Evolutionary conservation across 306 rosid genomes (phyloP), one percentile per base, ranked within the genome.

Genomic region (Crataegus laevigata): DNA sequence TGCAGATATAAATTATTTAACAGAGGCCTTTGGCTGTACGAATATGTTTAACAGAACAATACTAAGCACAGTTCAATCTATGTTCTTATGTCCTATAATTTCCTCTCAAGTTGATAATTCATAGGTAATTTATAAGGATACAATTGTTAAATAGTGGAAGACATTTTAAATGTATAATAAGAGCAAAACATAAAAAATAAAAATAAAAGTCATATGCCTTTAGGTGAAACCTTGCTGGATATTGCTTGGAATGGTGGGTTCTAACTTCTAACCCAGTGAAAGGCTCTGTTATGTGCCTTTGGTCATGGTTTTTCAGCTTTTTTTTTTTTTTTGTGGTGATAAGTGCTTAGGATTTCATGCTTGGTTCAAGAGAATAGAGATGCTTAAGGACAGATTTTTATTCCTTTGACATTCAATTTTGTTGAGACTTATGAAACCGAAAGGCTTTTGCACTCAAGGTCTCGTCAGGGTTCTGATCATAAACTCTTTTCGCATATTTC

Each of bases 401-500:
- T 65, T 85, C 73, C 80, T 82, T 79, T 91, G 83, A 87, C 82
- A 81, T 75, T 82, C 80, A 60, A 32, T 71, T 54, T 75, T 69
- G 51, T 69, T 69, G 54, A 69, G 60, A 80, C 72, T 67, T 78
- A 34, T 75, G 84, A 78, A 79, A 36, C 89, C 66, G 93, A 88
- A 79, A 87, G 73, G 86, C 60, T 71, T 76, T 69, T 80, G 71
- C 70, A 74, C 66, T 79, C 91, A 50, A 68, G 83, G 71, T 42
- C 86, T 57, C 81, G 80, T 78, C 84, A 80, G 22, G 82, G 32
- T 63, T 81, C 94, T 61, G 98, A 90, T 78, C 78, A 81, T 28
- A 91, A 86, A 76, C 86, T 94, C 77, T 75, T 82, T 24, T 82
- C 90, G 6, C 96, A 96, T 32, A 68, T 93, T 68, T 89, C 96